These are phyloP conservation scores for Apodospora peruviana DNA, from an alignment of 495 filamentous ascomycete genomes.

Conservation along the genomic window DNA sequence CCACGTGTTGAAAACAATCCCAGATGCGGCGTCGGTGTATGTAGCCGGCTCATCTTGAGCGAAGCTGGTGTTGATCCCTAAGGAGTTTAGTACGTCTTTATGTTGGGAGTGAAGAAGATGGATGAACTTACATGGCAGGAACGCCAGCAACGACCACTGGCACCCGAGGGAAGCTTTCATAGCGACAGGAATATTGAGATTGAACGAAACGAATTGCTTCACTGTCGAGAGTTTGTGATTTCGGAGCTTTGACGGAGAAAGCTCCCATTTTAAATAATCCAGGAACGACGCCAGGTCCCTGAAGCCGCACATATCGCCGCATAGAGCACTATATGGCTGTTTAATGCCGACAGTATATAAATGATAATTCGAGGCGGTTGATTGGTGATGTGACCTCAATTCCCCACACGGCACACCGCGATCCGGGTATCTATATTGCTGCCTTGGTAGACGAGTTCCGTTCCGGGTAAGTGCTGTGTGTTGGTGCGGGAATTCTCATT, in stretches of 20 bases:
- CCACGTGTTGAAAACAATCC: constrained; percentile 44
- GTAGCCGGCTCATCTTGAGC: constrained; percentile 4
- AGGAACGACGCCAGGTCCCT: no score
- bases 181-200: no score
- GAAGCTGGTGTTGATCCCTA: not conserved
- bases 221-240: no score
- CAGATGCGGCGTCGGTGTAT: constrained; percentile 38
- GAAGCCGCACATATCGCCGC: no score
- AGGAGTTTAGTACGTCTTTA: no score
- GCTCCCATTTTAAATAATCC: no score
- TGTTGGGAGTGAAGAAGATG: no score
- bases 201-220: not conserved
- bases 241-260: no score
- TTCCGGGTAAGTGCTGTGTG: no score
- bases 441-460: no score
- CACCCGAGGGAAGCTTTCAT: no score
- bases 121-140: not conserved
- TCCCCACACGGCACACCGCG: not conserved
- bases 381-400: not conserved
- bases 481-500: no score
- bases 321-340: not conserved
- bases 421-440: not conserved
- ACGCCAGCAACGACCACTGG: not conserved
- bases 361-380: not conserved
- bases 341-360: not conserved